Evolutionary conservation across 1,139 yeast species (phyloP), one percentile per base, ranked within the genome.

Genomic region (Hemisphaericaspora xylofermentans): DNA sequence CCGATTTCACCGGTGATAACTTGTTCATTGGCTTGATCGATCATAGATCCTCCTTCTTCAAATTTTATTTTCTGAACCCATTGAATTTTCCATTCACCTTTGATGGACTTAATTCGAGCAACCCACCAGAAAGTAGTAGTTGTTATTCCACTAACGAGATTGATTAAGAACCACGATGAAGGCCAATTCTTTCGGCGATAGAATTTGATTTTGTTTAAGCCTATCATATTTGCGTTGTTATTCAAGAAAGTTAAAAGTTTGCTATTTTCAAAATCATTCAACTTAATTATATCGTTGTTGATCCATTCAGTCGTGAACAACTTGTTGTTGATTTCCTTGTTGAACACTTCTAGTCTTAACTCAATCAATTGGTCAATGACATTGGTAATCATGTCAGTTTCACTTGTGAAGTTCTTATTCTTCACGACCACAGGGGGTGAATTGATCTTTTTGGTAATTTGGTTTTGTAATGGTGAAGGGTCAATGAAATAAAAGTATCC

Each of bases 141-240:
- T 30, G 66, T 73, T 42, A 68, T 61, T 33, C 80, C 73, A 60
- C 67, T 57, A 3, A 74, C 60, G 39, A 73, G 62, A 36, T 64
- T 67, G 4, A 82, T 73, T 38, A 84, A 60, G 56, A 81, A 81
- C 91, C 91, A 84, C 42, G 82, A 78, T 2, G 79, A 64, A 1
- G 89, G 88, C 91, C 91, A 84, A 45, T 76, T 82, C 40, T 76
- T 76, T 39, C 85, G 67, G 17, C 86, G 70, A 54, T 78, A 84
- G 42, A 80, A 73, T 47, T 72, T 79, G 19, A 79, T 53, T 41
- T 61, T 67, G 19, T 46, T 45, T 25, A 40, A 37, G 9, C 34
- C 36, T 6, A 25, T 8, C 8, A 19, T 24, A 21, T 24, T 17
- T 31, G 39, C 10, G 9, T 13, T 18, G 4, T 36, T 26, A 7